Evolutionary conservation across 2,329 filamentous ascomycete species (phyloP).

Genomic region (Fusarium albidum): DNA sequence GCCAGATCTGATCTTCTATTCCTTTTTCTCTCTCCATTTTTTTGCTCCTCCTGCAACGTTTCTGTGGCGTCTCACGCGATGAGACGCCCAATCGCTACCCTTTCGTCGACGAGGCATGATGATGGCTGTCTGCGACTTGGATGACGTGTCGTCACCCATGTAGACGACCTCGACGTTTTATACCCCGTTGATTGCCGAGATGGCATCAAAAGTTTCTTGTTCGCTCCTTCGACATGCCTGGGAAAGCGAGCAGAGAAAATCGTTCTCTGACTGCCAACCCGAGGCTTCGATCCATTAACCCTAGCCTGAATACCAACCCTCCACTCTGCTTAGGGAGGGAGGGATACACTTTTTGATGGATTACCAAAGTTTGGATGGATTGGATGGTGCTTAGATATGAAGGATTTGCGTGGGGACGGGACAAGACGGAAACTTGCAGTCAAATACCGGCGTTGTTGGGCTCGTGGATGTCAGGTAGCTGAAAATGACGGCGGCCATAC

Average conservation of each 20-base stretch:
- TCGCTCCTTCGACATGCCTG: conserved; percentile 18
- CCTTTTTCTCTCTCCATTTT: conserved; percentile 16
- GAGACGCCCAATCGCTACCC: conserved; percentile 24
- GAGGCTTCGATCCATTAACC: conserved; percentile 36
- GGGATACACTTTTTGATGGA: conserved; percentile 18
- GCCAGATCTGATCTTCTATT: conserved; percentile 75
- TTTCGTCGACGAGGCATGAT: conserved; percentile 29
- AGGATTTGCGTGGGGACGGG: conserved; percentile 12
- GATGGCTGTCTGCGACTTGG: conserved; percentile 24
- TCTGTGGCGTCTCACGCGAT: conserved; percentile 18
- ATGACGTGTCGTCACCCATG: conserved; percentile 33
- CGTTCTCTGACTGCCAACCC: conserved; percentile 13
- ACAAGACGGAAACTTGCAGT: background rate
- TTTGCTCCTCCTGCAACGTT: conserved; percentile 14
- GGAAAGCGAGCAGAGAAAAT: conserved; percentile 4
- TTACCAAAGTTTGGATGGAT: conserved; percentile 32
- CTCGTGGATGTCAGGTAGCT: background rate
- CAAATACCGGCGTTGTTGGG: conserved; percentile 9
- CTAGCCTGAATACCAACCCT: conserved; percentile 31
- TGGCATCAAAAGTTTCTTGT: conserved; percentile 20
- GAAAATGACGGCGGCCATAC: background rate
- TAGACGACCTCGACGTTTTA: conserved; percentile 37
- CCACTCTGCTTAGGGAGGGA: conserved; percentile 10
- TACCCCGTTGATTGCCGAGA: conserved; percentile 36
- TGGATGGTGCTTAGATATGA: conserved; percentile 18